phyloP scores from a whole-genome alignment of 1,284 basidiomycete species.

The Athelia psychrophila region DNA sequence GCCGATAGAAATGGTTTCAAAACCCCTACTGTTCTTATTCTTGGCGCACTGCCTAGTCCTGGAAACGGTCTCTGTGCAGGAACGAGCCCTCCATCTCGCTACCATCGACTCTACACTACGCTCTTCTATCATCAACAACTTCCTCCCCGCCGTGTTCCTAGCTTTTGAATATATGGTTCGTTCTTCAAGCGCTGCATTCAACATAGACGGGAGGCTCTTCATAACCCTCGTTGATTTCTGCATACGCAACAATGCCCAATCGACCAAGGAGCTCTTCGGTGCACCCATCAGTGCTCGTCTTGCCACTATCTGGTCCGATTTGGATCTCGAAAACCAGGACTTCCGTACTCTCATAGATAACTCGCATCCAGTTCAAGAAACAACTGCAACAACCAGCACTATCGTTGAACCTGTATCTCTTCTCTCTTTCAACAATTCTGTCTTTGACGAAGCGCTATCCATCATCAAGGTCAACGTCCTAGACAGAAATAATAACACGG shows the following conservation, averaged over 20 bases:
- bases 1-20: constrained; percentile 2
- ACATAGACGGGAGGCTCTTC: constrained; percentile 54
- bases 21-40: constrained; percentile 32
- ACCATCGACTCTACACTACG: constrained; percentile 26
- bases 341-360: constrained; percentile 22
- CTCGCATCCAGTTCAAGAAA: not conserved
- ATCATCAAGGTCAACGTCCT: constrained; percentile 30
- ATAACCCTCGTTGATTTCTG: constrained; percentile 32
- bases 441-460: constrained; percentile 47
- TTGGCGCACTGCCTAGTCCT: constrained; percentile 41
- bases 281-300: constrained; percentile 18
- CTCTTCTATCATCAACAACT: constrained; percentile 24
- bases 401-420: constrained; percentile 22
- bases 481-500: constrained; percentile 15
- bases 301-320: constrained; percentile 21
- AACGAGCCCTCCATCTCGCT: constrained; percentile 36
- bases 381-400: too few relatives aligned
- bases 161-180: constrained; percentile 24
- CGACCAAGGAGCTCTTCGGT: constrained; percentile 29
- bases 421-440: constrained; percentile 47
- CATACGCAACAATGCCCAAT: constrained; percentile 20
- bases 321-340: constrained; percentile 18
- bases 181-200: constrained; percentile 23
- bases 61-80: constrained; percentile 36
- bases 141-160: constrained; percentile 38